Conservation (phyloP, 371 early-diverging fungal species). For the Rhizopus arrhizus region DNA sequence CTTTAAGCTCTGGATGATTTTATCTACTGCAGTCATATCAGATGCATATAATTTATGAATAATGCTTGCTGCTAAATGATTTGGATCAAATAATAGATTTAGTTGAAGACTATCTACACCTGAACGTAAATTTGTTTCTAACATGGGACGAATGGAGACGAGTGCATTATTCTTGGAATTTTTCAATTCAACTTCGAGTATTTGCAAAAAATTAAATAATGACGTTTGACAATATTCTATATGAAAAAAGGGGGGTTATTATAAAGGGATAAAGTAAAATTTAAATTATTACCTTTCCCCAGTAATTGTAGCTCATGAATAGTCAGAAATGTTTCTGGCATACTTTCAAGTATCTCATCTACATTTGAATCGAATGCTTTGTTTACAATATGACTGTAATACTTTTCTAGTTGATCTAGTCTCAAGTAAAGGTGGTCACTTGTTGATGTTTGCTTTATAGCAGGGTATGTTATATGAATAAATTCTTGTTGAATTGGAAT, state of each 20-base stretch:
- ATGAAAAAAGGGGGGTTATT: background rate
- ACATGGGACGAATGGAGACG: constrained; percentile 31
- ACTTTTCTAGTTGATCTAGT: constrained; percentile 6
- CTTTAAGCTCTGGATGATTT: background rate
- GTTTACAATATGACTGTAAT: constrained; percentile 12
- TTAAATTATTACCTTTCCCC: constrained; percentile 18
- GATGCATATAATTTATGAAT: constrained; percentile 17
- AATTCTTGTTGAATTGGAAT: constrained; percentile 16
- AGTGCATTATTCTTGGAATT: constrained; percentile 27
- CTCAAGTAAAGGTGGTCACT: background rate
- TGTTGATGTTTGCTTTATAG: background rate
- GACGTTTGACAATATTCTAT: constrained; percentile 28
- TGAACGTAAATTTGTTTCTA: constrained; percentile 17
- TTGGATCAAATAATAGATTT: constrained; percentile 21
- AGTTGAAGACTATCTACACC: background rate
- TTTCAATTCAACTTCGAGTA: constrained; percentile 30
- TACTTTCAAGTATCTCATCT: constrained; percentile 17
- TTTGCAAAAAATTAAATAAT: constrained; percentile 23
- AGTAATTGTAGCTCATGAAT: constrained; percentile 29
- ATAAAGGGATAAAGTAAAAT: no score
- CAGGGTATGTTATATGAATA: background rate
- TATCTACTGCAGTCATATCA: background rate
- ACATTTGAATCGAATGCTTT: constrained; percentile 11
- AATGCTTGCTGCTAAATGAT: constrained; percentile 27
- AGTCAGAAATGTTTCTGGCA: constrained; percentile 22